Base-by-base conservation (phyloP, 1,284 basidiomycete genomes). In the Puccinia hordei region DNA sequence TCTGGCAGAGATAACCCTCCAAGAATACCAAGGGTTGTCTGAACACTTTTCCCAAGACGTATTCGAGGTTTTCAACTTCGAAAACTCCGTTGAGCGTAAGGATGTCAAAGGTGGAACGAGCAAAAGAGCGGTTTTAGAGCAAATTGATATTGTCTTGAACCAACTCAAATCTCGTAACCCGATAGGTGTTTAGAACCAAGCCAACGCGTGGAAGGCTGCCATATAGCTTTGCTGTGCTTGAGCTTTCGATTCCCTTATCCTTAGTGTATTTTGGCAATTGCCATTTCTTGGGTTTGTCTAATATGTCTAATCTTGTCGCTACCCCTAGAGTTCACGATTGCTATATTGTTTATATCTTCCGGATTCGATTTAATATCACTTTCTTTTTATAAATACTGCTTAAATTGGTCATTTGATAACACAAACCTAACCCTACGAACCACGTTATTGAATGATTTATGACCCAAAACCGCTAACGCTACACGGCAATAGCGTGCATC, bases 21-120 rank as follows among this genome's bases (percentile, higher is more conserved):
- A 90, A 38, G 94, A 99, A 85, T 94, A 91, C 87, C 90, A 92
- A 85, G 85, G 86, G 22, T 88, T 99, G 82, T 91, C 90, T 83
- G 88, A 89, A 68, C 90, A 91, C 83, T 99, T 99, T 84, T 88
- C 89, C 17, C 90, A 92, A 55, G 95, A 98, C 85, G 85, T 86
- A 81, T 88, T 90, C 81, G 85, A 78, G 10, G 91, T 98, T 46
- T 98, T 97, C 85, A 89, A 96, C 87, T 98, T 96, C 86, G 95
- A 97, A 86, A 91, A 91, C 80, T 94, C 92, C 83, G 95, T 98
- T n/a, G 96, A 99, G 87, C 90, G 94, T 83, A 88, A 95, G 82
- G 90, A 93, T 85, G 92, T 95, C 0, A 94, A 96, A 83, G 96
- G 96, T 38, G 96, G 96, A 10, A 92, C 96, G 0, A 94, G 92